Evolutionary conservation across 352 stramenopile genomes (phyloP).

Genomic region (Detonula confervacea): DNA sequence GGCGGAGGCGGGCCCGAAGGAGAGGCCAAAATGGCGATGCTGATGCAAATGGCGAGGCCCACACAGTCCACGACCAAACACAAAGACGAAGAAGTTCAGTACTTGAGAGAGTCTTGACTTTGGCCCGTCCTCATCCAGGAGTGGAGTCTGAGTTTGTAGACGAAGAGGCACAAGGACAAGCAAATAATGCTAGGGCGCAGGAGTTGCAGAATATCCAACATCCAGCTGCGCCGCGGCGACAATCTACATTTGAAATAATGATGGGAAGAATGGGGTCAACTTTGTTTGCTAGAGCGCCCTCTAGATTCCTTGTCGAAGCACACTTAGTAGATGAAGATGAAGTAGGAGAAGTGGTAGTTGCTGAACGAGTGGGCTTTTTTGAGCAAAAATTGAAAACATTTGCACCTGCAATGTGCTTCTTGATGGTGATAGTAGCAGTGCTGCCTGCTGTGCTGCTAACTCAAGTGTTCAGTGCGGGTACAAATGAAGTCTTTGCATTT

Average conservation of each 20-base stretch:
- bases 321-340: too few relatives aligned
- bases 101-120: too few relatives aligned
- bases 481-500: conserved; percentile 9
- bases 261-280: neutral
- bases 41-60: neutral
- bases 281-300: neutral
- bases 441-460: too few relatives aligned
- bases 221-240: too few relatives aligned
- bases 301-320: too few relatives aligned
- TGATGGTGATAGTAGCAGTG: neutral
- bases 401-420: neutral
- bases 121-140: too few relatives aligned
- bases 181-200: too few relatives aligned
- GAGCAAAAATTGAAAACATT: neutral
- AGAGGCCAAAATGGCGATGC: neutral
- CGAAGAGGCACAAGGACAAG: too few relatives aligned
- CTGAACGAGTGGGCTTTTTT: neutral
- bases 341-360: neutral
- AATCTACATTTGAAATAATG: too few relatives aligned
- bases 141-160: too few relatives aligned
- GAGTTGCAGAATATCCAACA: too few relatives aligned
- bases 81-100: too few relatives aligned
- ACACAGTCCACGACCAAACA: neutral
- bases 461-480: neutral
- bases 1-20: neutral